Evolutionary conservation across 2,329 filamentous ascomycete species (phyloP), one percentile per base, ranked within the genome.

Genomic region (Aspergillus carbonarius): DNA sequence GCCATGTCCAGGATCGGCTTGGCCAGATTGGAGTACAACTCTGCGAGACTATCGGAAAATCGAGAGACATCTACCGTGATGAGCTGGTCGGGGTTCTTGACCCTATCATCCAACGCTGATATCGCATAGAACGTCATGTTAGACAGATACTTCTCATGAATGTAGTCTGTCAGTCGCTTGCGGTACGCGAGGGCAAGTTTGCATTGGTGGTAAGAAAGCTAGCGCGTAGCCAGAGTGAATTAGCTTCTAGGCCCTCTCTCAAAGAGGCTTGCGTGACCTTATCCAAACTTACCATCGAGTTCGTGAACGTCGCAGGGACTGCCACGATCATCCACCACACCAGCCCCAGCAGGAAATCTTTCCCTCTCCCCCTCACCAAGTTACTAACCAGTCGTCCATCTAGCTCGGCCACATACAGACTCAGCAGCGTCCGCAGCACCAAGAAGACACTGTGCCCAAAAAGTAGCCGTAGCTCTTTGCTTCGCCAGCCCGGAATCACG

Each of bases 271-370:
- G n/a, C 18, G 13, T 15, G 13, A 34, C n/a, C 12, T 13, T 30
- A 27, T 58, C 34, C 46, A 60, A 58, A 74, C 85, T 75, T 76
- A 95, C 91, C 95, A 99, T 99, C 0, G 93, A 97, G 76, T 99
- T 99, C 40, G 95, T 99, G 74, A 98, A 97, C 0, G 95, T 98
- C 1, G 95, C 95, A 9, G 95, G 95, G 15, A 99, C 84, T 25
- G 95, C 93, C 65, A 99, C 95, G 56, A 93, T 75, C 95, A 99
- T 99, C 95, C 95, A 99, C 92, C 93, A 97, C 5, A 96, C 85
- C 67, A 99, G 87, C 0, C 92, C 88, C 66, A 88, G 87, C 68
- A 98, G 72, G 66, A 99, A 99, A 65, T 96, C 92, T 74, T 87
- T 91, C 15, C 93, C 95, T 66, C 89, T 95, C 1, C 95, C 95